Evolutionary conservation across 2,329 filamentous ascomycete species (phyloP), one percentile per base, ranked within the genome.

Genomic region (Fusarium domesticum): DNA sequence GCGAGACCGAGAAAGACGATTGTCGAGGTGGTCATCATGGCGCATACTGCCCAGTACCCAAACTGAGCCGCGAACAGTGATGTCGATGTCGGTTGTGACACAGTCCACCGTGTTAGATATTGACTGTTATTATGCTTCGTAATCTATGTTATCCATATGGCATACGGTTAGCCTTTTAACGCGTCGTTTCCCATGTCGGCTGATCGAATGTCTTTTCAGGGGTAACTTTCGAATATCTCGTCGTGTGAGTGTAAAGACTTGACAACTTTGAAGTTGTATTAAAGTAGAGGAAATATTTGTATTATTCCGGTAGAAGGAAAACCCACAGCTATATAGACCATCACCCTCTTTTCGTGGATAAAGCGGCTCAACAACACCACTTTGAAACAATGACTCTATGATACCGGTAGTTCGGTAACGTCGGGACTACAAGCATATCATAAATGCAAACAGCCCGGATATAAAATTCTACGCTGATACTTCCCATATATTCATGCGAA

Each of bases 11-110:
- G 64, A 58, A 84, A 78, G 38, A 56, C 53, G 15, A 85, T 61
- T 2, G 77, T 80, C 0, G 75, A 63, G 3, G 74, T 47, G 2
- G 69, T 73, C 80, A 85, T 85, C 36, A 81, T 62, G 2, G 80
- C 75, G 49, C 72, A 78, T 14, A 84, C 75, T 6, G 82, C 68
- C 65, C 76, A 86, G 58, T 84, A 83, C 69, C n/a, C 77, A 83
- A 61, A 83, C 72, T 1, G 79, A 83, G 12, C 80, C 83, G 57
- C 65, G 77, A 15, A 63, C 68, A 10, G 80, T 83, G 56, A 85
- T 81, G 50, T 69, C 69, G 32, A 85, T 76, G 57, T 83, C 70
- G 14, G 74, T 51, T 0, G 10, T 28, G 6, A 48, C 32, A 1
- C 51, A 51, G 30, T 56, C 56, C 18, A 56, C 35, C 2, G 7